These are phyloP conservation scores for Vachellia pachyceras DNA, from an alignment of 306 rosid genomes.

Conservation along the genomic window DNA sequence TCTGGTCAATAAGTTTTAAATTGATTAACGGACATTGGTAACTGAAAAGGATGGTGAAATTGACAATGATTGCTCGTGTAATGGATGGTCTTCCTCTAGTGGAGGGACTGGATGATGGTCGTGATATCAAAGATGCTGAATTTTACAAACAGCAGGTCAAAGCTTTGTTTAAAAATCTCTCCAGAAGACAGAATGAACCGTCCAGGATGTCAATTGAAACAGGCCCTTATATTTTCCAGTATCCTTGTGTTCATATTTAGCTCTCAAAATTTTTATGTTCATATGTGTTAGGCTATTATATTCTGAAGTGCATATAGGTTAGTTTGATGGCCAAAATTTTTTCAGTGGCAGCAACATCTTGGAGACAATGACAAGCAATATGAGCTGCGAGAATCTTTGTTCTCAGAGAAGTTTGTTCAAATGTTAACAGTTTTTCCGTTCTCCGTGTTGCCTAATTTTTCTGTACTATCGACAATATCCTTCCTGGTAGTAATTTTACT, in stretches of 20 bases:
- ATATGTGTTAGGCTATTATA: conserved; percentile 10
- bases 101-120: conserved; percentile 94
- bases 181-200: conserved; percentile 86
- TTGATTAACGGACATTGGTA: conserved; percentile 41
- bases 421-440: conserved; percentile 18
- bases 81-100: conserved; percentile 93
- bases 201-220: conserved; percentile 97
- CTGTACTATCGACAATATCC: conserved; percentile 11
- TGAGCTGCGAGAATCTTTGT: not conserved
- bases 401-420: conserved; percentile 14
- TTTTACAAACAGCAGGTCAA: conserved; percentile 93
- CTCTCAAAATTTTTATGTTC: conserved; percentile 18
- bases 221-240: conserved; percentile 91
- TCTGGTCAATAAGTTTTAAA: conserved; percentile 31
- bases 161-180: conserved; percentile 88
- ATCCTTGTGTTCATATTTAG: conserved; percentile 57
- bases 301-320: conserved; percentile 1
- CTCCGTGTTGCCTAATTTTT: not conserved
- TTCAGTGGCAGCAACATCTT: conserved; percentile 12
- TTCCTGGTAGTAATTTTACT: conserved; percentile 2
- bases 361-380: not conserved
- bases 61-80: conserved; percentile 96
- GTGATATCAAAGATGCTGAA: conserved; percentile 77
- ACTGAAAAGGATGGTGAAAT: conserved; percentile 84
- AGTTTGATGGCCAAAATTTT: not conserved